Percentiles rank a stretch among this genome's conserved stretches.
These are phyloP conservation scores for Capronia coronata DNA, from an alignment of 2,329 filamentous ascomycete species.

Conservation along the genomic window DNA sequence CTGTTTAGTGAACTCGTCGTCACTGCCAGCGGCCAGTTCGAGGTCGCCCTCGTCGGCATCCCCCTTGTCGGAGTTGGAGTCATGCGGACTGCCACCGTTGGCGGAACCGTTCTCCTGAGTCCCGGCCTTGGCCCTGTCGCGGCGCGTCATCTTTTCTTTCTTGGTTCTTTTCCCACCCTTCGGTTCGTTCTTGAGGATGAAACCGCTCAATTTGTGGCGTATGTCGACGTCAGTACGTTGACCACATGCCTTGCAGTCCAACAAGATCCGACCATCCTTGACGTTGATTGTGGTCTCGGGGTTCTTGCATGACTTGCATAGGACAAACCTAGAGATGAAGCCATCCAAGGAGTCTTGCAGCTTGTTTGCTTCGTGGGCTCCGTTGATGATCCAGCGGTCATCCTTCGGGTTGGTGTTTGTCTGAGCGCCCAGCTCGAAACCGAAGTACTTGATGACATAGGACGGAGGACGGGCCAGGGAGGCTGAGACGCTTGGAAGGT, in stretches of 20 bases:
- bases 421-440: constrained; percentile 96
- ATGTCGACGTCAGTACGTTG: constrained; percentile 86
- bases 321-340: constrained; percentile 97
- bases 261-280: constrained; percentile 83
- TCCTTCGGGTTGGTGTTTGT: constrained; percentile 96
- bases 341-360: constrained; percentile 97
- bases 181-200: constrained; percentile 92
- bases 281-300: constrained; percentile 94
- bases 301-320: constrained; percentile 99
- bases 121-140: constrained; percentile 63
- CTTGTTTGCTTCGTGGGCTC: constrained; percentile 88
- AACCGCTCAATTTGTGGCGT: constrained; percentile 90
- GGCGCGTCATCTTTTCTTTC: constrained; percentile 81
- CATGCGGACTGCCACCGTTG: constrained; percentile 57
- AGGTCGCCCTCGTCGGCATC: constrained; percentile 59
- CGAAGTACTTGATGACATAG: constrained; percentile 99
- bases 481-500: constrained; percentile 85
- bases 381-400: constrained; percentile 99
- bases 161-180: constrained; percentile 97
- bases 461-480: constrained; percentile 86
- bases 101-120: constrained; percentile 49
- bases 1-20: constrained; percentile 81
- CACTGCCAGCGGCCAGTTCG: constrained; percentile 67
- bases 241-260: constrained; percentile 98
- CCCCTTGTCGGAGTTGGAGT: constrained; percentile 57